phyloP scores from a whole-genome alignment of 2,329 filamentous ascomycete genomes.

The Fonsecaea nubica region DNA sequence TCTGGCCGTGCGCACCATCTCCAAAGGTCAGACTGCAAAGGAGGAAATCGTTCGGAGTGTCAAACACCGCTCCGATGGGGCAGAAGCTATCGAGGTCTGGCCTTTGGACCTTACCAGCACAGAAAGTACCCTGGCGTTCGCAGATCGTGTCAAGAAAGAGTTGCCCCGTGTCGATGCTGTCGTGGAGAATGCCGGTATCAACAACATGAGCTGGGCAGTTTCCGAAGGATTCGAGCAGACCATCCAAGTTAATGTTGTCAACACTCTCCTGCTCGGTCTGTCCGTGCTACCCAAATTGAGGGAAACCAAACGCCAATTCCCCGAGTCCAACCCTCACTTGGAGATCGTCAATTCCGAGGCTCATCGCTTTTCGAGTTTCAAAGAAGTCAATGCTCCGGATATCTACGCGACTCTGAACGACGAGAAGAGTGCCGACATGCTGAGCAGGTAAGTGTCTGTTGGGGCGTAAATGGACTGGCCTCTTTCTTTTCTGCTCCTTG shows the following conservation, averaged over 20 bases:
- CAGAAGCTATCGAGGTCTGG: constrained; percentile 53
- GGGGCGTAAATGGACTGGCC: not conserved
- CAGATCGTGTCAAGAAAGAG: constrained; percentile 41
- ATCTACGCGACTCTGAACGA: constrained; percentile 32
- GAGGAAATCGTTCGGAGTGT: constrained; percentile 48
- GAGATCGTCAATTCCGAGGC: constrained; percentile 39
- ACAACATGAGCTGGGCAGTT: constrained; percentile 32
- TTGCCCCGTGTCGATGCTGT: constrained; percentile 47
- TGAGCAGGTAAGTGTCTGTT: constrained; percentile 9
- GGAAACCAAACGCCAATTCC: constrained; percentile 32
- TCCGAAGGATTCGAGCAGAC: constrained; percentile 36
- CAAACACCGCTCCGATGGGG: constrained; percentile 34
- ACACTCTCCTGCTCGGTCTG: constrained; percentile 41
- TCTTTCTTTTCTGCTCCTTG: not conserved
- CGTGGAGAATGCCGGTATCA: constrained; percentile 50
- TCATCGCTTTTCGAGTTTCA: constrained; percentile 37
- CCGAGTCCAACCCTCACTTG: constrained; percentile 34
- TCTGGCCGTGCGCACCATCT: constrained; percentile 51
- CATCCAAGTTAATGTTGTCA: constrained; percentile 44
- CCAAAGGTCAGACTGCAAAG: constrained; percentile 55
- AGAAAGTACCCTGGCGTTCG: constrained; percentile 43
- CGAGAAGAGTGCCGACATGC: constrained; percentile 22
- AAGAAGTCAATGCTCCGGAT: constrained; percentile 32
- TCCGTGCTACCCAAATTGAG: constrained; percentile 39
- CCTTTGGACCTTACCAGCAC: constrained; percentile 52